A percentile compares a stretch with the other conserved stretches of the same genome.
phyloP scores from a whole-genome alignment of 345 rosid genomes.

The Ricinus communis region DNA sequence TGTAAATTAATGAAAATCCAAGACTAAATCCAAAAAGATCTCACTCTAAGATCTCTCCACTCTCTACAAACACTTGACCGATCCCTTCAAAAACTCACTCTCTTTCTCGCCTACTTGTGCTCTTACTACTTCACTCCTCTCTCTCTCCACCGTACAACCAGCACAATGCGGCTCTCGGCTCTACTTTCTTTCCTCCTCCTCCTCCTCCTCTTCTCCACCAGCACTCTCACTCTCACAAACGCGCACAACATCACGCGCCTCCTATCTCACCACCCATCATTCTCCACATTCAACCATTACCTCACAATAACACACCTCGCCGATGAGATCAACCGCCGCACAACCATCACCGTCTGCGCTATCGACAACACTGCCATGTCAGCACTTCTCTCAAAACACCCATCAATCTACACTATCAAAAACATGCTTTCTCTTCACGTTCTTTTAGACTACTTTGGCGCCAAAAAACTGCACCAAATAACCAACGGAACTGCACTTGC shows the following conservation, averaged over 20 bases:
- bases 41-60: not conserved
- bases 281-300: conserved; percentile 89
- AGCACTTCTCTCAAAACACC: conserved; percentile 53
- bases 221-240: conserved; percentile 25
- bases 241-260: conserved; percentile 82
- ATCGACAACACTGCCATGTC: conserved; percentile 82
- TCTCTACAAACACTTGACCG: too few species aligned
- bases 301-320: conserved; percentile 81
- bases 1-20: conserved; percentile 23
- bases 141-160: not conserved
- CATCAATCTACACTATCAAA: conserved; percentile 64
- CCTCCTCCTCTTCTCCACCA: conserved; percentile 21
- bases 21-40: not conserved
- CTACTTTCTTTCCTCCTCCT: not conserved
- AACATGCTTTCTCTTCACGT: conserved; percentile 90
- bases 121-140: not conserved
- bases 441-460: conserved; percentile 88
- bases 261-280: conserved; percentile 60
- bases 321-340: conserved; percentile 72
- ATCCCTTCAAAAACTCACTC: too few species aligned
- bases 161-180: conserved; percentile 32
- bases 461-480: conserved; percentile 93
- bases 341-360: conserved; percentile 87
- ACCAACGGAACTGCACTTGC: conserved; percentile 78
- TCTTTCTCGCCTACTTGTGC: not conserved